Conservation (phyloP, 2,329 filamentous ascomycete species). For the Fusarium sambucinum region DNA sequence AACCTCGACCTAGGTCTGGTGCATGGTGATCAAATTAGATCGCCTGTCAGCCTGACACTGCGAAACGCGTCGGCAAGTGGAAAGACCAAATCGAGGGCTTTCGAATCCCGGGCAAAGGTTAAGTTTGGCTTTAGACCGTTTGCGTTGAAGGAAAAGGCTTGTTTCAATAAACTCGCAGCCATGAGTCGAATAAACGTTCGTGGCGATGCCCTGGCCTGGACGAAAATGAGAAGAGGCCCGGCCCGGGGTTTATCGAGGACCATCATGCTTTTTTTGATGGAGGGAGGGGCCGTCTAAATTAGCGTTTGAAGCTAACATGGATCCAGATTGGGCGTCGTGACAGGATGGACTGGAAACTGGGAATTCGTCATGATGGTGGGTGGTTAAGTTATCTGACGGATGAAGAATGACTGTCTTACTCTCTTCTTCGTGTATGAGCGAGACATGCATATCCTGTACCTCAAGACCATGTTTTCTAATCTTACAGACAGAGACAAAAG, state of each 20-base stretch:
- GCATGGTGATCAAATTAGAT: background rate
- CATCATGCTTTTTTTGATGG: background rate
- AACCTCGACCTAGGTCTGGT: background rate
- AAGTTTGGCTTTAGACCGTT: conserved; percentile 2
- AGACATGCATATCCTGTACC: background rate
- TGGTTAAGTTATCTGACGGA: background rate
- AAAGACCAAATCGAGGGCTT: too few species aligned
- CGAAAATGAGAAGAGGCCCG: conserved; percentile 6
- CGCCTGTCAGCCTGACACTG: background rate
- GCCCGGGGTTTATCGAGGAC: conserved; percentile 8
- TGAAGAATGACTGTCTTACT: background rate
- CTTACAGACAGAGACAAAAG: background rate
- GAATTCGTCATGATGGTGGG: conserved; percentile 5
- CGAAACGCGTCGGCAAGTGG: background rate
- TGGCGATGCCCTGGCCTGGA: background rate
- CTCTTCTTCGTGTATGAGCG: background rate
- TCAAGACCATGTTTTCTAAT: background rate
- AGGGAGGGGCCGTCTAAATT: conserved; percentile 5
- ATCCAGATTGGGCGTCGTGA: background rate
- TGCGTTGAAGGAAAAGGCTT: conserved; percentile 16
- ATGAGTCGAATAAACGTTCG: conserved; percentile 4
- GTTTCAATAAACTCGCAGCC: background rate
- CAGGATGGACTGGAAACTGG: background rate
- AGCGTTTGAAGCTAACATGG: conserved; percentile 2
- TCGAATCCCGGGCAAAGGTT: background rate